Base-by-base conservation (phyloP, 495 filamentous ascomycete genomes). In the Penicillium cosmopolitanum region DNA sequence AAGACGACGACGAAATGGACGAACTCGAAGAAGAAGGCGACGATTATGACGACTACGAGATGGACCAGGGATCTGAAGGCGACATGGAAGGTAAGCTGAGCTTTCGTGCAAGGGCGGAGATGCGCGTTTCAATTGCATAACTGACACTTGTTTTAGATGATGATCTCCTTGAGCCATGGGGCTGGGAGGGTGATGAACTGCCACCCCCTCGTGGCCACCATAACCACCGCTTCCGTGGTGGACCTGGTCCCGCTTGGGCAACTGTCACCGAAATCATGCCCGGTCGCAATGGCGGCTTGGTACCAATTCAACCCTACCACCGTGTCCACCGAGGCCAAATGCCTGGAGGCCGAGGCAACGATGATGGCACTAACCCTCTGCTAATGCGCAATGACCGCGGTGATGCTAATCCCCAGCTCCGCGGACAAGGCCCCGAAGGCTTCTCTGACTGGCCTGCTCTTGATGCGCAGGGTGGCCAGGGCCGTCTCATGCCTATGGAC, bases 291-390 rank as follows among this genome's bases (percentile, higher is more conserved):
- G 71, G 63, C 28, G 68, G 75, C n/a, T 73, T 80, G 18, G 69
- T 80, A 53, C 75, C 77, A 3, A 76, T 82, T 12, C 79, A 78
- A 43, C 74, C 78, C 23, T 84, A 84, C 66, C 78, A 83, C 54
- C 78, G 68, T 42, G 63, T 85, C 51, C 81, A 85, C 62, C 73
- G 84, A 42, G 77, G 73, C 42, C 77, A 82, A 44, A 69, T 74
- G 16, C 73, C 72, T 0, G 19, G 50, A 5, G 63, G 77, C 28
- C 73, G 73, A 13, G 23, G 23, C 2, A 81, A 80, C 43, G 91
- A 96, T 64, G 92, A 96, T 65, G 91, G 91, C 16, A 80, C 82
- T 4, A 96, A 97, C 66, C 93, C 93, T 50, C 79, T 97, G 13
- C 83, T 92, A 53, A 53, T 73, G 71, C 66, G 80, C 10, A 68